Percentiles rank a stretch among this genome's conserved stretches.
Conservation (phyloP, 1,139 yeast genomes). For the Blastobotrys indianensis region DNA sequence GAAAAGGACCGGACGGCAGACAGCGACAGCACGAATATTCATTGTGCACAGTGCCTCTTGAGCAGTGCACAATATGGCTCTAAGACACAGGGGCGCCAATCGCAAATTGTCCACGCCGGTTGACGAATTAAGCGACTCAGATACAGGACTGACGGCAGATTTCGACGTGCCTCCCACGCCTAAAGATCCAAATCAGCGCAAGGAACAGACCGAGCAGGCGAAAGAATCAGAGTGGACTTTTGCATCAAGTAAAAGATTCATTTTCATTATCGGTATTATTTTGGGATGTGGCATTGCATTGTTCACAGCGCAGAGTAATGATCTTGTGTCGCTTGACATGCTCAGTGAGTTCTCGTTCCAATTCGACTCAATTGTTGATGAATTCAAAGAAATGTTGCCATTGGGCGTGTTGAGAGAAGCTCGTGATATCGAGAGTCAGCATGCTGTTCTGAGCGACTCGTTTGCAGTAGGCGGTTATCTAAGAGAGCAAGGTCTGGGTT, state of each 20-base stretch:
- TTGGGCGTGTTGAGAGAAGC: slow-evolving; percentile 55
- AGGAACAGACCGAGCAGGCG: background rate
- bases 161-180: too few relatives aligned
- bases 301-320: slow-evolving; percentile 51
- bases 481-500: slow-evolving; percentile 46
- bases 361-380: slow-evolving; percentile 42
- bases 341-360: slow-evolving; percentile 42
- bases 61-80: too few relatives aligned
- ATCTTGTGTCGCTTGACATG: slow-evolving; percentile 41
- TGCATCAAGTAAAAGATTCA: slow-evolving; percentile 27
- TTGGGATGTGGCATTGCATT: slow-evolving; percentile 64
- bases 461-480: slow-evolving; percentile 82
- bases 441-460: slow-evolving; percentile 47
- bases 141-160: too few relatives aligned
- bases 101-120: too few relatives aligned
- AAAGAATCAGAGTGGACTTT: slow-evolving; percentile 14
- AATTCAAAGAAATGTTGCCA: slow-evolving; percentile 46
- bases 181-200: background rate
- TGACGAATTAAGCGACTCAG: too few relatives aligned
- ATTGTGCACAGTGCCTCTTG: too few relatives aligned
- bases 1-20: too few relatives aligned
- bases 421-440: slow-evolving; percentile 44
- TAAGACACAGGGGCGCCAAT: too few relatives aligned
- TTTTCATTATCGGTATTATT: slow-evolving; percentile 54
- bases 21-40: too few relatives aligned